Base-by-base conservation (phyloP, 2,329 filamentous ascomycete species). In the Hypoxylon sp. region DNA sequence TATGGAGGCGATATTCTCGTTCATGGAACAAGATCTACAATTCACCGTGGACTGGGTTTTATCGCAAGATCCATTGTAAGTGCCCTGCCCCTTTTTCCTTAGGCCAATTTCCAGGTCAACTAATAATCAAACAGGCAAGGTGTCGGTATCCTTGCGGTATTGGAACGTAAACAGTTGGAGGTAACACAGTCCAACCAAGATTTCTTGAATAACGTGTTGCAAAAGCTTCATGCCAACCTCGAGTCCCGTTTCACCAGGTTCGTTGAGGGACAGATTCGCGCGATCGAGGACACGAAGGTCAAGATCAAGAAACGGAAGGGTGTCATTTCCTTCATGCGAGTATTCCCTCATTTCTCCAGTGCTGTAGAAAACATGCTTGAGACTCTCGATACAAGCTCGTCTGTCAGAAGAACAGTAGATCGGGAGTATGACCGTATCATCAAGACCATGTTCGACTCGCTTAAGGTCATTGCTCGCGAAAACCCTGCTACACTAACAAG, bases 271-370 rank as follows among this genome's bases (percentile, higher is more conserved):
- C 94, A 99, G 69, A 89, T 97, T 51, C 89, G 90, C 17, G 92
- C 91, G 4, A 96, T 97, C 58, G 94, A 97, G 73, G 94, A 97
- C 55, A 97, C 92, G 27, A 97, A 97, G 73, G 93, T 99, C 70
- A 97, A 97, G 77, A 91, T 97, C 73, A 97, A 96, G 78, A 97
- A 97, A 78, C 88, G 94, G 61, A 97, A 95, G 75, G 93, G 94
- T 7, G 90, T 99, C 48, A 97, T 97, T 64, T 87, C 87, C 11
- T 97, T 97, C 71, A 93, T 97, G 77, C 89, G 90, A 59, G 88
- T 93, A 29, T 97, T 97, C 77, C 94, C 93, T 0, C 78, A 87
- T 51, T 97, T 97, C 73, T 86, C 86, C n/a, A 73, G 83, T 1
- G 86, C 89, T 0, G 83, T 97, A 1, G 92, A 97, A 72, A 91